Conservation (phyloP, 1,284 basidiomycete species). For the Entoloma clypeatum region DNA sequence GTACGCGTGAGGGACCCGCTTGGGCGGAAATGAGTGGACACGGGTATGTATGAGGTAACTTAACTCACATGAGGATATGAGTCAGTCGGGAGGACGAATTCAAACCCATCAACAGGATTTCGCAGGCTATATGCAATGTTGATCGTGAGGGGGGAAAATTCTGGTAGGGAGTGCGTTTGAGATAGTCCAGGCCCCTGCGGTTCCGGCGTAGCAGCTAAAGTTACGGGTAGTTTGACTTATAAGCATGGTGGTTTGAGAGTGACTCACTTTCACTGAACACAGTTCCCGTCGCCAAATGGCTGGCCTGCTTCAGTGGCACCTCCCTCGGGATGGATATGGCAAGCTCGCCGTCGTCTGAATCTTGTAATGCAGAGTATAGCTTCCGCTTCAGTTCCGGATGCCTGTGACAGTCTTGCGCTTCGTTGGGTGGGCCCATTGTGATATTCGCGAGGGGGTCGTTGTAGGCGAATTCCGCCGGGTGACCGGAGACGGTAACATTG, state of each 20-base stretch:
- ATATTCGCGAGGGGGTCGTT: conserved; percentile 74
- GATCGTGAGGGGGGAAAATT: conserved; percentile 76
- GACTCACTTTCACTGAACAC: conserved; percentile 46
- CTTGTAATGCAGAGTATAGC: conserved; percentile 85
- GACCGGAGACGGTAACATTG: conserved; percentile 65
- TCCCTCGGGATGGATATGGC: conserved; percentile 87
- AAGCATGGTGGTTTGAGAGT: too few species aligned
- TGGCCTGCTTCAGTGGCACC: conserved; percentile 64
- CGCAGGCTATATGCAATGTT: conserved; percentile 78
- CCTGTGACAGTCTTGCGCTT: conserved; percentile 79
- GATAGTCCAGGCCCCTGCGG: conserved; percentile 63
- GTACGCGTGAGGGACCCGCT: conserved; percentile 92
- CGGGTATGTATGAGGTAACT: conserved; percentile 5
- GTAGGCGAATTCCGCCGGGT: conserved; percentile 71
- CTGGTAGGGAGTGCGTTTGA: conserved; percentile 45
- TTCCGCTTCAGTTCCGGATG: conserved; percentile 95
- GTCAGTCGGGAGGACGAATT: conserved; percentile 80
- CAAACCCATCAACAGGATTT: conserved; percentile 82
- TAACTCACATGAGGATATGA: conserved; percentile 80
- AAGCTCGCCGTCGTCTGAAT: conserved; percentile 91
- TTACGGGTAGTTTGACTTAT: conserved; percentile 1
- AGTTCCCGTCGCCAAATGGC: conserved; percentile 37
- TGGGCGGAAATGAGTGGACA: conserved; percentile 23
- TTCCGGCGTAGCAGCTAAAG: conserved; percentile 68
- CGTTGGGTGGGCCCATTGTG: conserved; percentile 49